phyloP scores from a whole-genome alignment of 345 rosid genomes.

The Syzygium aromaticum region DNA sequence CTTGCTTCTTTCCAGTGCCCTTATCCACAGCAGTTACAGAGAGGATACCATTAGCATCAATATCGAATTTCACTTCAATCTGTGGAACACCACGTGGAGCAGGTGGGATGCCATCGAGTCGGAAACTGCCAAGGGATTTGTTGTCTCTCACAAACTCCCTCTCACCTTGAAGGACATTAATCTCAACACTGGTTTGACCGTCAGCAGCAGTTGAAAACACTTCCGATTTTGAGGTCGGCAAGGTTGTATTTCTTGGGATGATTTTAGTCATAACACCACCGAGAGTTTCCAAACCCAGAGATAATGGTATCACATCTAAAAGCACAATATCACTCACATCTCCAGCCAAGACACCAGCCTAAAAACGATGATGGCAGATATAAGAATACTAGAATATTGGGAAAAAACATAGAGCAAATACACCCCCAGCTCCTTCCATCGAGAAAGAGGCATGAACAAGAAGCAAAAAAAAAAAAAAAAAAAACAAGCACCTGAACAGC shows the following conservation, averaged over 20 bases:
- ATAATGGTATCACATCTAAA: conserved; percentile 80
- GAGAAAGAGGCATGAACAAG: neutral
- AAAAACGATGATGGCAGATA: neutral
- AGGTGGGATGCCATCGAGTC: conserved; percentile 45
- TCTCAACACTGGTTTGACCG: conserved; percentile 98
- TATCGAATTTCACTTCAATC: conserved; percentile 43
- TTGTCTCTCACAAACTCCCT: conserved; percentile 96
- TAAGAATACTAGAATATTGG: neutral
- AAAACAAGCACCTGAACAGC: conserved; percentile 72
- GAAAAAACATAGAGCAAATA: neutral
- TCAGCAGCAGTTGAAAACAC: conserved; percentile 99
- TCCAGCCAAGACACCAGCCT: conserved; percentile 97
- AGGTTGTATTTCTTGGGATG: conserved; percentile 85
- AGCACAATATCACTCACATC: conserved; percentile 97
- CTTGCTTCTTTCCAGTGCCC: conserved; percentile 53
- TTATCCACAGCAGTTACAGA: conserved; percentile 42
- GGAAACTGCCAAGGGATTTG: conserved; percentile 71
- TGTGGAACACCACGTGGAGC: conserved; percentile 52
- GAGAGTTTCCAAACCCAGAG: conserved; percentile 88
- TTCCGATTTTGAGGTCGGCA: conserved; percentile 97
- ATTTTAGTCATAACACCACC: conserved; percentile 99
- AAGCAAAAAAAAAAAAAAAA: neutral
- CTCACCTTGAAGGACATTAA: conserved; percentile 95
- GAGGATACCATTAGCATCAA: conserved; percentile 49
- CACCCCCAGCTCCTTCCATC: neutral